Conservation (phyloP, 139 green algal genomes). For the Coelastrella sp. region DNA sequence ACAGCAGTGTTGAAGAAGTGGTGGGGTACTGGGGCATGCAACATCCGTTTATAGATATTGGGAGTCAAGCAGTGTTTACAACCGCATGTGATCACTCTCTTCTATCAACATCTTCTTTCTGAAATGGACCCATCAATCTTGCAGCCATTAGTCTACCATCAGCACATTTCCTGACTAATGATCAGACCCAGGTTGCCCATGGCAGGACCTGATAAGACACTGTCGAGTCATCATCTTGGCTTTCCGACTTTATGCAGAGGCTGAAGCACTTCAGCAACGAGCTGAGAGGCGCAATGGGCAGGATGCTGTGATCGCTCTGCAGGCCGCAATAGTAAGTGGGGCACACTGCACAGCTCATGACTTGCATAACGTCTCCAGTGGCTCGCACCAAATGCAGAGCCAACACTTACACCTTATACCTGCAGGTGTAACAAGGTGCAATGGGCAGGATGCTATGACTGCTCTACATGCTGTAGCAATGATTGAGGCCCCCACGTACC, state of each 20-base stretch:
- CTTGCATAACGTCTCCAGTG: not conserved
- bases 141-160: not conserved
- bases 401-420: not conserved
- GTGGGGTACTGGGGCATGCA: no score
- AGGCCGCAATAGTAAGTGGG: conserved; percentile 56
- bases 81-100: not conserved
- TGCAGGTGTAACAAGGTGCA: not conserved
- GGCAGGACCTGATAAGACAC: not conserved
- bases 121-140: not conserved
- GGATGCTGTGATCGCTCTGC: conserved; percentile 57
- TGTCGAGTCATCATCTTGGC: not conserved
- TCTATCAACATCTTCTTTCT: no score
- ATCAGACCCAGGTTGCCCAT: no score
- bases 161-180: not conserved
- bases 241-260: conserved; percentile 55
- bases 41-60: no score
- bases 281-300: conserved; percentile 64
- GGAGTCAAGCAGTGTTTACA: not conserved
- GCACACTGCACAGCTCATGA: not conserved
- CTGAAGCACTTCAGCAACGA: conserved; percentile 72
- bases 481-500: no score
- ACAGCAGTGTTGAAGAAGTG: not conserved
- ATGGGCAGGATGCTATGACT: no score
- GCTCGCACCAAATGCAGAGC: not conserved
- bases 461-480: no score